Percentiles rank a stretch among this genome's conserved stretches.
Conservation (phyloP, 495 filamentous ascomycete species). For the Geopyxis carbonaria region DNA sequence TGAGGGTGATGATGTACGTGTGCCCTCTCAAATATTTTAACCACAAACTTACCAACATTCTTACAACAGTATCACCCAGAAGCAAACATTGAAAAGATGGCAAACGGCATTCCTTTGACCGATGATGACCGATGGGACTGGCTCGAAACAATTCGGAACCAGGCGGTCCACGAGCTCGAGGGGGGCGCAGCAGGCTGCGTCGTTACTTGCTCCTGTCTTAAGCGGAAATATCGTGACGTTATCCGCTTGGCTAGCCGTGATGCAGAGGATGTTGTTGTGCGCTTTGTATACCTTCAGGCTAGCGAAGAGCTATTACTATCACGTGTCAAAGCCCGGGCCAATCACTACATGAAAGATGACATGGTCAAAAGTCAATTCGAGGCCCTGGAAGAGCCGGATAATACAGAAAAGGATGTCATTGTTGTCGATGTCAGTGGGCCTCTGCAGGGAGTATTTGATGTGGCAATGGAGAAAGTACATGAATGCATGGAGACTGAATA, state of each 20-base stretch:
- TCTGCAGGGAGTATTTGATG: constrained; percentile 46
- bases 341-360: constrained; percentile 90
- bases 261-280: constrained; percentile 55
- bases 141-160: constrained; percentile 75
- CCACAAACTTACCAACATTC: background rate
- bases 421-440: constrained; percentile 59
- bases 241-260: constrained; percentile 57
- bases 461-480: constrained; percentile 41
- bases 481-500: constrained; percentile 22
- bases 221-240: constrained; percentile 94
- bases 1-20: constrained; percentile 86
- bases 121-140: constrained; percentile 98
- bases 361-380: constrained; percentile 95
- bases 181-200: constrained; percentile 58
- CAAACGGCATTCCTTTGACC: constrained; percentile 66
- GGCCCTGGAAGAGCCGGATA: constrained; percentile 61
- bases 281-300: constrained; percentile 84
- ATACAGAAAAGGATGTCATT: constrained; percentile 68
- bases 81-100: constrained; percentile 89
- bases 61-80: constrained; percentile 80
- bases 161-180: constrained; percentile 48
- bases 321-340: constrained; percentile 46
- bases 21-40: background rate
- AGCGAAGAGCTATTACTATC: constrained; percentile 53
- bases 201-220: constrained; percentile 87